Evolutionary conservation across 1,284 basidiomycete species (phyloP).

Genomic region (Acaromyces ingoldii): DNA sequence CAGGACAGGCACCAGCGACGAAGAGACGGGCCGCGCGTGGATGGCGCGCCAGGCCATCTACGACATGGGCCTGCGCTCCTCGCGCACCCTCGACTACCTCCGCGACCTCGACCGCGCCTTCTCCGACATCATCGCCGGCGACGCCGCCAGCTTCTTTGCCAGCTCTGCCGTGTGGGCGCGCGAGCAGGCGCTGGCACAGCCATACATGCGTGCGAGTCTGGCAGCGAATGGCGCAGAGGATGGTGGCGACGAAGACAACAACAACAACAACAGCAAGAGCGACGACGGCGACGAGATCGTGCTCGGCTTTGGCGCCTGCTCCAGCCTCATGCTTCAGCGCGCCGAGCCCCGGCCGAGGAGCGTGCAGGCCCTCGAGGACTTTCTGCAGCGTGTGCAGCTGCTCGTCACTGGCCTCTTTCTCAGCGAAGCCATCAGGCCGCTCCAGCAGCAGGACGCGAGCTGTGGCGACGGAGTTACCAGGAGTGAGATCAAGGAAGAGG

Average conservation of each 20-base stretch:
- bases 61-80: constrained; percentile 2
- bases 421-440: background rate
- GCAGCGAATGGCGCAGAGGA: too few relatives aligned
- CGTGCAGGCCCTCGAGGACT: constrained; percentile 1
- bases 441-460: background rate
- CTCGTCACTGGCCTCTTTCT: background rate
- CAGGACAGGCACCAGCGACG: background rate
- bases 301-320: constrained; percentile 1
- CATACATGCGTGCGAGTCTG: too few relatives aligned
- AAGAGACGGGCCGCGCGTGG: background rate
- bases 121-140: constrained; percentile 4
- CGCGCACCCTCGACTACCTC: background rate
- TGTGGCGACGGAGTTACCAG: background rate
- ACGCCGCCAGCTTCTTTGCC: constrained; percentile 4
- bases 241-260: background rate
- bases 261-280: too few relatives aligned
- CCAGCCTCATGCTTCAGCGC: too few relatives aligned
- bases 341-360: too few relatives aligned
- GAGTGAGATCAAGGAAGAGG: too few relatives aligned
- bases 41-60: constrained; percentile 1
- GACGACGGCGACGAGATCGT: background rate
- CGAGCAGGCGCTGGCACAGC: background rate
- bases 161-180: background rate
- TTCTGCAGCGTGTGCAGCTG: constrained; percentile 5
- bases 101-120: constrained; percentile 5